phyloP scores from a whole-genome alignment of 2,329 filamentous ascomycete genomes.

The Paradendryphiella salina region DNA sequence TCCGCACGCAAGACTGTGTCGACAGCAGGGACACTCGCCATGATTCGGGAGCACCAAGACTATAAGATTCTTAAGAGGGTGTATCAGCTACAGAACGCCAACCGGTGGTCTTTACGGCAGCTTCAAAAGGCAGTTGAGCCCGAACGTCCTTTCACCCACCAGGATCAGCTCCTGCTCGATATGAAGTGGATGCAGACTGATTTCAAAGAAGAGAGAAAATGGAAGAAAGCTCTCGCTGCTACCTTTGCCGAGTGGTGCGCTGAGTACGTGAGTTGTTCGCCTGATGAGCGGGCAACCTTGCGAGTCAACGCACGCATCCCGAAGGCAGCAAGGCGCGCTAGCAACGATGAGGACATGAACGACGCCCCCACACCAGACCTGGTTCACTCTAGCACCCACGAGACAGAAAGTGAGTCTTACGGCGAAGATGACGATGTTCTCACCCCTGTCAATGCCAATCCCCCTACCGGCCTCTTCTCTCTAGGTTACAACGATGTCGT shows the following conservation, averaged over 20 bases:
- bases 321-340: slow-evolving; percentile 13
- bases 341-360: slow-evolving; percentile 39
- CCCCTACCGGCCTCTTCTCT: slow-evolving; percentile 78
- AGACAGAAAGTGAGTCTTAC: slow-evolving; percentile 47
- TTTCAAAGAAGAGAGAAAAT: slow-evolving; percentile 90
- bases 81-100: slow-evolving; percentile 85
- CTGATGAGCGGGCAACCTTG: slow-evolving; percentile 66
- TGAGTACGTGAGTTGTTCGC: slow-evolving; percentile 71
- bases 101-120: slow-evolving; percentile 91
- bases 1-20: slow-evolving; percentile 88
- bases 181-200: slow-evolving; percentile 99
- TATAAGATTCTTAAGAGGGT: slow-evolving; percentile 84
- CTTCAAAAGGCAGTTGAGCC: slow-evolving; percentile 84
- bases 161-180: slow-evolving; percentile 84
- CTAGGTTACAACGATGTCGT: slow-evolving; percentile 80
- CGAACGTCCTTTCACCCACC: slow-evolving; percentile 73
- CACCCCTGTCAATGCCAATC: slow-evolving; percentile 53
- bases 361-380: slow-evolving; percentile 48
- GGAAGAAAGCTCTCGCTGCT: slow-evolving; percentile 81
- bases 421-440: slow-evolving; percentile 47
- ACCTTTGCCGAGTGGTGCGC: slow-evolving; percentile 82
- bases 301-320: slow-evolving; percentile 64
- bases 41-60: slow-evolving; percentile 83
- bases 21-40: slow-evolving; percentile 80
- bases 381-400: slow-evolving; percentile 42